phyloP scores from a whole-genome alignment of 2,329 filamentous ascomycete genomes.

The Alternaria metachromatica region DNA sequence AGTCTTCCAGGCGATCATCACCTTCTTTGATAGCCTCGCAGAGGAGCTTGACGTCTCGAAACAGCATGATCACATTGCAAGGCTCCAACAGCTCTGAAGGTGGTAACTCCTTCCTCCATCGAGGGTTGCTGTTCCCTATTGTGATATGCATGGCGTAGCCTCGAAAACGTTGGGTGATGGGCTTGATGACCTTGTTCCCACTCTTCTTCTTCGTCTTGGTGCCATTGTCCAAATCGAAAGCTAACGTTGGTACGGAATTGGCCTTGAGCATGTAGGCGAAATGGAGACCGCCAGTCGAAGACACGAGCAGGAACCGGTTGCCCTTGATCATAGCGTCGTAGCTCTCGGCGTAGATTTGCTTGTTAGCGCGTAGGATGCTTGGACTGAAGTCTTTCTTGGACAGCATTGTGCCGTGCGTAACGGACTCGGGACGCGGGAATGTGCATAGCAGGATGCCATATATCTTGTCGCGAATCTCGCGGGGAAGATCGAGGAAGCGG shows the following conservation, averaged over 20 bases:
- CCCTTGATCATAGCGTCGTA: neutral
- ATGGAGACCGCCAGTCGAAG: neutral
- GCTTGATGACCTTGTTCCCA: neutral
- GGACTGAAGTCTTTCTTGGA: neutral
- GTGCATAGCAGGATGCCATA: neutral
- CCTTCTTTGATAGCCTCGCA: neutral
- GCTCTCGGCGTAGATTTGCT: neutral
- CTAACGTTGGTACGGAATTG: neutral
- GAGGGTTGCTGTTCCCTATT: neutral
- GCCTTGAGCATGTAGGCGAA: neutral
- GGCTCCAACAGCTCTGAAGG: neutral
- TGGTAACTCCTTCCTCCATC: neutral
- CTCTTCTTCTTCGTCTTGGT: neutral
- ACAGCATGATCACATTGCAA: neutral
- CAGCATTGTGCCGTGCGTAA: neutral
- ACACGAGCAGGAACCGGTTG: neutral
- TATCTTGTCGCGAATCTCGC: neutral
- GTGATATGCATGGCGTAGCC: neutral
- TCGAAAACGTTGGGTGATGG: neutral
- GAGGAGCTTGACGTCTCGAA: neutral
- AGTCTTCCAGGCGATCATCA: neutral
- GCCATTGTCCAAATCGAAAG: neutral
- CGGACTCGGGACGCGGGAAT: neutral
- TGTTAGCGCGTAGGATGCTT: neutral
- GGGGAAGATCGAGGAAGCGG: neutral